A percentile compares a stretch with the other conserved stretches of the same genome.
Conservation (phyloP, 2,329 filamentous ascomycete genomes). For the Sarocladiaceae sp. region DNA sequence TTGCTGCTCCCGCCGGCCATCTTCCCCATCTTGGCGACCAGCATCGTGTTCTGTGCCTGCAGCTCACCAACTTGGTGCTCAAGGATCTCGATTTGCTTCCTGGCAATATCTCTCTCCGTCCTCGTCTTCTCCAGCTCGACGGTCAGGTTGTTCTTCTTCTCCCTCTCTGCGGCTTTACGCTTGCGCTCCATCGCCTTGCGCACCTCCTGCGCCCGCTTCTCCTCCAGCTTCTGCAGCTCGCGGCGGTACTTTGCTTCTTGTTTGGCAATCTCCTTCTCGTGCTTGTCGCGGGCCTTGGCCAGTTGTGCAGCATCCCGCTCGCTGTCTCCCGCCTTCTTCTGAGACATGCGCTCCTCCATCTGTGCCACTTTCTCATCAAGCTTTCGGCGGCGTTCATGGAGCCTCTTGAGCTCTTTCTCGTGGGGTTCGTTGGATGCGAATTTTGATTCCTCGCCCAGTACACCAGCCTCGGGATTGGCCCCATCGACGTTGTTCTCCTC, state of each 20-base stretch:
- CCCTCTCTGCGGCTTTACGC: constrained; percentile 45
- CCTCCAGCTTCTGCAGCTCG: constrained; percentile 58
- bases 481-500: constrained; percentile 20
- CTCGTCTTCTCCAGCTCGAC: constrained; percentile 47
- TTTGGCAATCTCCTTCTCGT: constrained; percentile 57
- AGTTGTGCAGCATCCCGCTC: constrained; percentile 43
- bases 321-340: constrained; percentile 39
- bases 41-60: constrained; percentile 53
- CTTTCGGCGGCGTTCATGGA: constrained; percentile 53
- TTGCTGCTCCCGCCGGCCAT: not conserved
- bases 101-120: constrained; percentile 46
- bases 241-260: constrained; percentile 60
- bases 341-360: constrained; percentile 41
- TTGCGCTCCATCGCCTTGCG: constrained; percentile 48
- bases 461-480: constrained; percentile 19
- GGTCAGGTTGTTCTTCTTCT: constrained; percentile 42
- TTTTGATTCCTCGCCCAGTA: constrained; percentile 33
- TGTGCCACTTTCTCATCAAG: constrained; percentile 57
- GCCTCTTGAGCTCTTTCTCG: constrained; percentile 60
- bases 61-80: constrained; percentile 49
- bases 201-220: constrained; percentile 56
- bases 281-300: constrained; percentile 55
- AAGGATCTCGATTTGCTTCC: constrained; percentile 48
- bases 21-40: constrained; percentile 48
- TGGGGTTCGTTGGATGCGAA: constrained; percentile 20